These are phyloP conservation scores for Platismatia glauca DNA, from an alignment of 495 filamentous ascomycete genomes.

Conservation along the genomic window DNA sequence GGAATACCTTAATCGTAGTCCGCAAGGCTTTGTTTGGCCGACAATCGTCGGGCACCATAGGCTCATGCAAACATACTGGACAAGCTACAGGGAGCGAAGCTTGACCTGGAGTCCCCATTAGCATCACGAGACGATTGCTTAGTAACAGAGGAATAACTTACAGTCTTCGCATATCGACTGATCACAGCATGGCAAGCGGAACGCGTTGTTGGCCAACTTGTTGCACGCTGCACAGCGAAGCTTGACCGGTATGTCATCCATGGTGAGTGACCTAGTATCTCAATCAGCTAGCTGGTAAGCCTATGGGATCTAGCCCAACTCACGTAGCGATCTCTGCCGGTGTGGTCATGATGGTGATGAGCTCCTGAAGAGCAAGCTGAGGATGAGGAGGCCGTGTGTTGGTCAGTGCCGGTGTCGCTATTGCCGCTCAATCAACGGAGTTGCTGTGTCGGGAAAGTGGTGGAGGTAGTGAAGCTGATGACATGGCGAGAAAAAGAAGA, in stretches of 20 bases:
- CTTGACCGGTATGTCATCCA: constrained; percentile 87
- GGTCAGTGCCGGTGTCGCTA: neutral
- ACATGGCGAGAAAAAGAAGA: constrained; percentile 1
- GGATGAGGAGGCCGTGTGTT: neutral
- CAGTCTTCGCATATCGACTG: constrained; percentile 88
- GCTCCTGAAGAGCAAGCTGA: neutral
- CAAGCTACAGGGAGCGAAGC: constrained; percentile 67
- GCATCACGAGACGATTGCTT: neutral
- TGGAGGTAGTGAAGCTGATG: neutral
- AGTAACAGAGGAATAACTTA: constrained; percentile 38
- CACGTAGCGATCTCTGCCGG: constrained; percentile 24
- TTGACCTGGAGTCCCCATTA: constrained; percentile 54
- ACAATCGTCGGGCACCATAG: constrained; percentile 75
- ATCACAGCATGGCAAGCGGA: constrained; percentile 88
- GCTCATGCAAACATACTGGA: constrained; percentile 86
- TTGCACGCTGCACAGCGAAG: constrained; percentile 89
- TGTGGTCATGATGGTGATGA: constrained; percentile 14
- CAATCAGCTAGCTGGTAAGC: neutral
- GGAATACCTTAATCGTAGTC: constrained; percentile 79
- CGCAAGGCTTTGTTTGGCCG: constrained; percentile 80
- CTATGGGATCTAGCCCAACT: neutral
- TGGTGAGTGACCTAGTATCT: constrained; percentile 56
- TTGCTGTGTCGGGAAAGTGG: neutral
- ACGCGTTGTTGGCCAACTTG: constrained; percentile 83
- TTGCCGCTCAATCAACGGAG: constrained; percentile 3